phyloP scores from a whole-genome alignment of 2,329 filamentous ascomycete species.

The Cladosporium austrohemisphaericum region DNA sequence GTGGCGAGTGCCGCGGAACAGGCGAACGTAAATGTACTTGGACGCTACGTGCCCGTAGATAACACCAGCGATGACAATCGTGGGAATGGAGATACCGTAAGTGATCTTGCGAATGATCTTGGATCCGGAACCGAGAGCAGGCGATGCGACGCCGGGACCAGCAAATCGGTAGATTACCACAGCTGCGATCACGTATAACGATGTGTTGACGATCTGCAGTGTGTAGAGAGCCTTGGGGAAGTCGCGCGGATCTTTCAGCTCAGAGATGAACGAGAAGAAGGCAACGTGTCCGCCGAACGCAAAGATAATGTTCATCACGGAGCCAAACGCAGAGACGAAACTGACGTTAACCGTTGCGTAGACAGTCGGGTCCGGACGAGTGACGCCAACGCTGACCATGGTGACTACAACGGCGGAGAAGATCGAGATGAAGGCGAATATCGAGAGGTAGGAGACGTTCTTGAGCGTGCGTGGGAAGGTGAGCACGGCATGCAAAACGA shows the following conservation, averaged over 20 bases:
- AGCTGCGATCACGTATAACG: conserved; percentile 61
- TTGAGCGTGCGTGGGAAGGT: conserved; percentile 61
- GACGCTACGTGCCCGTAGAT: conserved; percentile 64
- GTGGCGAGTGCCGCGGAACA: conserved; percentile 58
- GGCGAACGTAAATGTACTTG: conserved; percentile 63
- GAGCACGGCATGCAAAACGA: conserved; percentile 55
- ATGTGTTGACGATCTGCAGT: conserved; percentile 57
- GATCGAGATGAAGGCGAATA: conserved; percentile 52
- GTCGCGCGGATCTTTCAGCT: conserved; percentile 59
- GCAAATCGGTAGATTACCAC: conserved; percentile 65
- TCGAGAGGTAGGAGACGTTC: conserved; percentile 60
- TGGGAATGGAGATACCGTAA: conserved; percentile 66
- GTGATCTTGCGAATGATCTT: conserved; percentile 57
- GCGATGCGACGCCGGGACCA: conserved; percentile 58
- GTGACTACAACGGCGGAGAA: conserved; percentile 61
- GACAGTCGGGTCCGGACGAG: conserved; percentile 41
- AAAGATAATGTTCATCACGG: conserved; percentile 67
- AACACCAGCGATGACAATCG: conserved; percentile 66
- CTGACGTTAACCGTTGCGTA: conserved; percentile 28
- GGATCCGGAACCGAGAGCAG: conserved; percentile 61
- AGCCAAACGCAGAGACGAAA: conserved; percentile 56
- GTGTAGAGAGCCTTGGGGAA: conserved; percentile 61
- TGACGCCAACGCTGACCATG: conserved; percentile 62
- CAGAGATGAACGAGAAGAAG: conserved; percentile 64
- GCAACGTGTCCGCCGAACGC: conserved; percentile 62